These are phyloP conservation scores for Rutstroemia sp. DNA, from an alignment of 2,329 filamentous ascomycete species.

Conservation along the genomic window DNA sequence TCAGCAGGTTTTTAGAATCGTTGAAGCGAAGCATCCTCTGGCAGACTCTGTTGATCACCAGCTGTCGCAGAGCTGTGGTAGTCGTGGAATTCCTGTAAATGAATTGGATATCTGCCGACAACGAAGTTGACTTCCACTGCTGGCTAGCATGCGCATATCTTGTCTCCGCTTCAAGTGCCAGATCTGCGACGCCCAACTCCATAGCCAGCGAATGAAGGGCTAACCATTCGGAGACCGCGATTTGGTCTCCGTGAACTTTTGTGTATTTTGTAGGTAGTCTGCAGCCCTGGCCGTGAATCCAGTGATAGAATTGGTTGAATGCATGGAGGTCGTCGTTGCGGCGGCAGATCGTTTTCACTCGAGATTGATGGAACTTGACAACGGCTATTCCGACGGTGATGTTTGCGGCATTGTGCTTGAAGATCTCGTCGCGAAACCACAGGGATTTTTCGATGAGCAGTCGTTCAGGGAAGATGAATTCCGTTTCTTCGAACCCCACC, in stretches of 20 bases:
- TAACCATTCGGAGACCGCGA: background rate
- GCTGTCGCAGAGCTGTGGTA: background rate
- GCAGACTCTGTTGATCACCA: background rate
- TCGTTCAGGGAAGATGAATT: background rate
- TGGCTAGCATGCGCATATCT: background rate
- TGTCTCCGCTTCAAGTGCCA: background rate
- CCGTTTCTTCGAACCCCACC: background rate
- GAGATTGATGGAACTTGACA: background rate
- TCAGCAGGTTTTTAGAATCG: background rate
- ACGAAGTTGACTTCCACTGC: background rate
- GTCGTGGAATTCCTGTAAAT: background rate
- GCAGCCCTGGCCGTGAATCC: background rate
- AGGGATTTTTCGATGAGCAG: background rate
- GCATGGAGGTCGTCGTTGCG: background rate
- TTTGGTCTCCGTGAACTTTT: background rate
- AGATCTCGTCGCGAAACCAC: background rate
- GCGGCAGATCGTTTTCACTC: background rate
- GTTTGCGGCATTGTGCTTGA: background rate
- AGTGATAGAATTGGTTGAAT: conserved; percentile 2
- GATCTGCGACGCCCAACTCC: background rate
- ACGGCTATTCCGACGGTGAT: background rate
- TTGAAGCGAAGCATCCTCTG: background rate
- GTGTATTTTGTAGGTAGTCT: background rate
- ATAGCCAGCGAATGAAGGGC: background rate
- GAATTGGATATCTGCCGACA: background rate